Evolutionary conservation across 768 basidiomycete genomes (phyloP).

Genomic region (Lentinula detonsa): DNA sequence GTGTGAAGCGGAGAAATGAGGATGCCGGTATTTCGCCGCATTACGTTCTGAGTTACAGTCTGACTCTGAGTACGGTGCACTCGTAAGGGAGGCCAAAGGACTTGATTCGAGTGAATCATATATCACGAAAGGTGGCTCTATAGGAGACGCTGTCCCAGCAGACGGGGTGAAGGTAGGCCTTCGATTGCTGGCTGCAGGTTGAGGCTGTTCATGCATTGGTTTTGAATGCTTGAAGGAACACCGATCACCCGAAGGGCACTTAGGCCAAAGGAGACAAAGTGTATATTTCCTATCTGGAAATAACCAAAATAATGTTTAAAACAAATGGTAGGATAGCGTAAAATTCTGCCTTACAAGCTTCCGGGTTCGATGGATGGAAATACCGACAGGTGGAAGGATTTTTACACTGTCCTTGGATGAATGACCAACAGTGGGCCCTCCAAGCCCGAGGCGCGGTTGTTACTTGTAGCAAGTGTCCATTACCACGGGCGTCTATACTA

Average conservation of each 20-base stretch:
- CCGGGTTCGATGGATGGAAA: slow-evolving; percentile 22
- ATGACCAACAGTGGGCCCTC: slow-evolving; percentile 9
- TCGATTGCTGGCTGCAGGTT: neutral
- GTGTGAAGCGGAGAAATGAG: neutral
- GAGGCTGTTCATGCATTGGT: slow-evolving; percentile 1
- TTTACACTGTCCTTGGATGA: slow-evolving; percentile 26
- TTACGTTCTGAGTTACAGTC: neutral
- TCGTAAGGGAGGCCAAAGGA: neutral
- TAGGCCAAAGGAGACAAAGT: slow-evolving; percentile 27
- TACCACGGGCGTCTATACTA: neutral
- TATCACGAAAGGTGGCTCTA: neutral
- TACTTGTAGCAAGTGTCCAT: neutral
- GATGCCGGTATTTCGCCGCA: neutral
- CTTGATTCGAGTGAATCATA: too few relatives aligned
- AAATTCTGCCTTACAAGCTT: slow-evolving; percentile 23
- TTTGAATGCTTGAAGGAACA: slow-evolving; percentile 24
- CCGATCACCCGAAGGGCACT: slow-evolving; percentile 16
- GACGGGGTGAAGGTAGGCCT: neutral
- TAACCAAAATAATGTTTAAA: neutral
- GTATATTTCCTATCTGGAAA: slow-evolving; percentile 26
- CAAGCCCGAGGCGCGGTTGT: neutral
- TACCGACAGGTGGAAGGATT: slow-evolving; percentile 19
- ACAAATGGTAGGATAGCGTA: neutral
- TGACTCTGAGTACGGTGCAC: neutral
- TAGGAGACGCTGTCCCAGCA: neutral